phyloP scores from a whole-genome alignment of 1,284 basidiomycete genomes.

The Cryptococcus floricola region DNA sequence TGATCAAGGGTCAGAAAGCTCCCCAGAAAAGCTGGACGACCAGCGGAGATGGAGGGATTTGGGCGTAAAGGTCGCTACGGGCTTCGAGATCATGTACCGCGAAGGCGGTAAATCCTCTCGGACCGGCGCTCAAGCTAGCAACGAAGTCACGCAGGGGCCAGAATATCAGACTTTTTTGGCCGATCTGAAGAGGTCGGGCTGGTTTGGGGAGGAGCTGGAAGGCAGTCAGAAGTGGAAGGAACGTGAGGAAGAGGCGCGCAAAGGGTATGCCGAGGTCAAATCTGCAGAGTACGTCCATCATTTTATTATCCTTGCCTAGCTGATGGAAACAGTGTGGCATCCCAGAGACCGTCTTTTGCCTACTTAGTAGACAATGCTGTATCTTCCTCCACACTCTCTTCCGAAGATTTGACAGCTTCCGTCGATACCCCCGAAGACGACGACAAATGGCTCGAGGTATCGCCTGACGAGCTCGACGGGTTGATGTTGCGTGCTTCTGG shows the following conservation, averaged over 20 bases:
- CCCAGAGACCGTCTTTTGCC: slow-evolving; percentile 67
- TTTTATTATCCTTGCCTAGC: not conserved
- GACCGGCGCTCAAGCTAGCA: slow-evolving; percentile 52
- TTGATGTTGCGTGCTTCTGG: slow-evolving; percentile 38
- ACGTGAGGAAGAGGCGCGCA: slow-evolving; percentile 65
- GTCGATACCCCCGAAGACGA: slow-evolving; percentile 33
- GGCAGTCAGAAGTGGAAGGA: slow-evolving; percentile 71
- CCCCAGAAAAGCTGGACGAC: slow-evolving; percentile 18
- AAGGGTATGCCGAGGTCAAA: slow-evolving; percentile 62
- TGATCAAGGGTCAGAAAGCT: slow-evolving; percentile 12
- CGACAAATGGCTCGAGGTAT: slow-evolving; percentile 44
- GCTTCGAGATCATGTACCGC: slow-evolving; percentile 87
- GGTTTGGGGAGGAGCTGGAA: slow-evolving; percentile 70
- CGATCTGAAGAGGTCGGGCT: slow-evolving; percentile 61
- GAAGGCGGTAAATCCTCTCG: slow-evolving; percentile 63
- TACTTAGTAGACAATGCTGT: slow-evolving; percentile 64
- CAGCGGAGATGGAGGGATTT: slow-evolving; percentile 73
- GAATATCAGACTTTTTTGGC: slow-evolving; percentile 57
- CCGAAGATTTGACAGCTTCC: slow-evolving; percentile 10
- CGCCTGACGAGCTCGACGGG: slow-evolving; percentile 46
- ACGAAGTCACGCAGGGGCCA: slow-evolving; percentile 12
- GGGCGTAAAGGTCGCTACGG: slow-evolving; percentile 89
- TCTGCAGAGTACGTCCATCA: slow-evolving; percentile 60
- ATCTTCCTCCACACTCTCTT: slow-evolving; percentile 15
- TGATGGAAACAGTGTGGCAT: slow-evolving; percentile 20